A percentile compares a stretch with the other conserved stretches of the same genome.
These are phyloP conservation scores for Picea abies DNA, from an alignment of 83 land plant species.

Conservation along the genomic window DNA sequence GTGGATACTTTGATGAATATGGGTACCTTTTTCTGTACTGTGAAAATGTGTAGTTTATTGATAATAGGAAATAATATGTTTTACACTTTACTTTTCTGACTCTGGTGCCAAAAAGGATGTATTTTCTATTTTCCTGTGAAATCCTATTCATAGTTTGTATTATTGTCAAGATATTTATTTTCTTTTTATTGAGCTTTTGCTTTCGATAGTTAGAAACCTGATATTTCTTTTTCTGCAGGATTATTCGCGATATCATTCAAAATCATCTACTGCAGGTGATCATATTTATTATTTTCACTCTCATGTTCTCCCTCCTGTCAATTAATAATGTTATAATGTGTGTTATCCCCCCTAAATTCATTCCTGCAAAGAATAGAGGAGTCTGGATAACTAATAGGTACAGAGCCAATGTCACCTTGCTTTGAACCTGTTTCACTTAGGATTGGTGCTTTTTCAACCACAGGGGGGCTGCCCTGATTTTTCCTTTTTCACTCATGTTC, in stretches of 20 bases:
- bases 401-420: too few species aligned
- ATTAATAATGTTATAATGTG: background rate
- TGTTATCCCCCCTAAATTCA: too few species aligned
- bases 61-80: background rate
- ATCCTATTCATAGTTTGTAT: background rate
- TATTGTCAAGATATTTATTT: background rate
- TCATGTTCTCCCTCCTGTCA: background rate
- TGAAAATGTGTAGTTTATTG: background rate
- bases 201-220: background rate
- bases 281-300: background rate
- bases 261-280: conserved; percentile 87
- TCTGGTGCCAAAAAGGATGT: background rate
- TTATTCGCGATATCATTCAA: conserved; percentile 71
- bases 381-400: too few species aligned
- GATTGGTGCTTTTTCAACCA: too few species aligned
- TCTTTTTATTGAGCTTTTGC: background rate
- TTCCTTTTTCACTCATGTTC: background rate
- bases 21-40: conserved; percentile 42
- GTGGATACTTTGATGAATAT: conserved; percentile 69
- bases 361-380: too few species aligned
- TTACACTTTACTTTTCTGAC: background rate
- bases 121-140: background rate
- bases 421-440: too few species aligned
- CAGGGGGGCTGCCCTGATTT: too few species aligned
- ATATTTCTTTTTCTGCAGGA: conserved; percentile 39